Evolutionary conservation across 2,329 filamentous ascomycete species (phyloP).

Genomic region (Leptographium wingfieldii): DNA sequence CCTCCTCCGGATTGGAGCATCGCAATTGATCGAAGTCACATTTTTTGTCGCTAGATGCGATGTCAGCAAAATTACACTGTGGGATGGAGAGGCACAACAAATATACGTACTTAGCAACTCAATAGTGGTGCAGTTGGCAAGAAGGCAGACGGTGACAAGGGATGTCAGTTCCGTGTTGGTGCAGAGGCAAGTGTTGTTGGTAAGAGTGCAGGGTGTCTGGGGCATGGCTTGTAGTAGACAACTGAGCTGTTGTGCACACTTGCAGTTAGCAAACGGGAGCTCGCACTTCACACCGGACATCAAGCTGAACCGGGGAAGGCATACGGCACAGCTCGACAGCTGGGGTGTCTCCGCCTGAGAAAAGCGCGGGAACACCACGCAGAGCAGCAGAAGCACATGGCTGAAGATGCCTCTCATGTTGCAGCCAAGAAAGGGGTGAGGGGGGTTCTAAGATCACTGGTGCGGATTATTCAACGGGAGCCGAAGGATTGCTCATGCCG

Average conservation of each 20-base stretch:
- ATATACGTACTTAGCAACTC: slow-evolving; percentile 1
- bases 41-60: slow-evolving; percentile 10
- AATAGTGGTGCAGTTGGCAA: slow-evolving; percentile 6
- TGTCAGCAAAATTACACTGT: background rate
- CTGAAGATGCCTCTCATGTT: background rate
- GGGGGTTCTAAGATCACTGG: background rate
- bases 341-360: background rate
- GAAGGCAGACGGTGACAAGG: slow-evolving; percentile 1
- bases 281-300: background rate
- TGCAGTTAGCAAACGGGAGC: background rate
- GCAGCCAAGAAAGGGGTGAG: background rate
- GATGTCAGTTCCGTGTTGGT: slow-evolving; percentile 1
- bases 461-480: background rate
- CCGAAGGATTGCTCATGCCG: background rate
- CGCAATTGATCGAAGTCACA: slow-evolving; percentile 15
- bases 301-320: background rate
- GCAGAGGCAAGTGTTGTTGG: slow-evolving; percentile 7
- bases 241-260: background rate
- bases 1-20: slow-evolving; percentile 15
- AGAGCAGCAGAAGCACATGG: background rate
- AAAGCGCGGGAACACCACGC: background rate
- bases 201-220: background rate
- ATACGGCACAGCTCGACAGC: background rate
- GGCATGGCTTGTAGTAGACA: background rate
- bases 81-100: background rate